phyloP scores from a whole-genome alignment of 768 basidiomycete species.

The Chiua virens region DNA sequence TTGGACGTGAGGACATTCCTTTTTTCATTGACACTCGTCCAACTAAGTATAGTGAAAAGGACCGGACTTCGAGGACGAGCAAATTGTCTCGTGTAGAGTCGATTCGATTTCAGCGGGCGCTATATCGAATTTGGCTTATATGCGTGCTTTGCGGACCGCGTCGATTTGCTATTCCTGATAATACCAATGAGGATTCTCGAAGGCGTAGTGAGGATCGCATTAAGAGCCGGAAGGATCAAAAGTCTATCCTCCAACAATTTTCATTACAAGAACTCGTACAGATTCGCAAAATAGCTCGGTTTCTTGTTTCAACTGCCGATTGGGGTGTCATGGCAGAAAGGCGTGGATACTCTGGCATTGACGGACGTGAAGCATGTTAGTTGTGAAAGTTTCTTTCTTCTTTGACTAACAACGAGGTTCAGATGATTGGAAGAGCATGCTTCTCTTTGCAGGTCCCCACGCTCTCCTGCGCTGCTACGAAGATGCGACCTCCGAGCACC shows the following conservation, averaged over 20 bases:
- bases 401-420: not conserved
- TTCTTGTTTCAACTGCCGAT: not conserved
- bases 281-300: slow-evolving; percentile 8
- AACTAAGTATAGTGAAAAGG: not conserved
- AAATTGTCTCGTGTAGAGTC: slow-evolving; percentile 14
- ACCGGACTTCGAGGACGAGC: slow-evolving; percentile 5
- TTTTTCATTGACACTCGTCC: not conserved
- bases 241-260: slow-evolving; percentile 13
- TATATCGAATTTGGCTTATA: slow-evolving; percentile 13
- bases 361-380: slow-evolving; percentile 8
- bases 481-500: no score
- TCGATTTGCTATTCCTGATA: not conserved
- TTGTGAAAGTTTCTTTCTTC: not conserved
- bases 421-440: slow-evolving; percentile 13
- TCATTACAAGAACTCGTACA: slow-evolving; percentile 17
- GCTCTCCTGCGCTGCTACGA: slow-evolving; percentile 5
- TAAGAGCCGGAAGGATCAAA: not conserved
- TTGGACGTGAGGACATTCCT: slow-evolving; percentile 6
- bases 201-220: not conserved
- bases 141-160: slow-evolving; percentile 4
- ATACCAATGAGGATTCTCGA: not conserved
- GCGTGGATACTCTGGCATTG: not conserved
- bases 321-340: slow-evolving; percentile 9
- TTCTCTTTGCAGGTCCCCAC: slow-evolving; percentile 16
- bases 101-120: slow-evolving; percentile 11